Evolutionary conservation across 345 rosid genomes (phyloP).

Genomic region (Fremontodendron californicum): DNA sequence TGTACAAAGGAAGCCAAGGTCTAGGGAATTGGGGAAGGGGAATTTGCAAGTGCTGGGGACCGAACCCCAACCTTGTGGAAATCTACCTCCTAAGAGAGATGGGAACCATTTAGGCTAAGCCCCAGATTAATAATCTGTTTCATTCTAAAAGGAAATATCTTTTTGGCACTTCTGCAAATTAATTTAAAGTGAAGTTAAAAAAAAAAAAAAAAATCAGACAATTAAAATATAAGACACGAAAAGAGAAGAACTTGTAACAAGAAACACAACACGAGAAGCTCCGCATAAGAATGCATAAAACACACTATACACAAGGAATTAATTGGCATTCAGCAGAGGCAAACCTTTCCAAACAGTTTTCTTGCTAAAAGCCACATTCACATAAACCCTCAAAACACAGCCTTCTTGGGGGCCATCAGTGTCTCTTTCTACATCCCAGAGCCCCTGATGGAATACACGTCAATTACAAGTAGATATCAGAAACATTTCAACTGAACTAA

Average conservation of each 20-base stretch:
- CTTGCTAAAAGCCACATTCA: constrained; percentile 82
- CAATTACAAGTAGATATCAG: neutral
- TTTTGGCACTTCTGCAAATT: neutral
- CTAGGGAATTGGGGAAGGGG: no score
- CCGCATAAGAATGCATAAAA: neutral
- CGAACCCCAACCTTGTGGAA: no score
- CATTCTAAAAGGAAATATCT: neutral
- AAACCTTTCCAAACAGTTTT: constrained; percentile 92
- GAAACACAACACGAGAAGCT: neutral
- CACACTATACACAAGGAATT: neutral
- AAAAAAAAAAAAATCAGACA: neutral
- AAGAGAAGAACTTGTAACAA: neutral
- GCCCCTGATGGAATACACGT: constrained; percentile 41
- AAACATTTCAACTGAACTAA: neutral
- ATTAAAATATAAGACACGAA: neutral
- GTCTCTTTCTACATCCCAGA: constrained; percentile 73
- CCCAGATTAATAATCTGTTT: constrained; percentile 38
- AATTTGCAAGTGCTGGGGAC: no score
- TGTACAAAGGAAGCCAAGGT: no score
- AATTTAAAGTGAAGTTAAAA: neutral
- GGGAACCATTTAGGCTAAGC: no score
- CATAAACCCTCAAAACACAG: constrained; percentile 58
- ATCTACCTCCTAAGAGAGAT: no score
- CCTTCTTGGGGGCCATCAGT: constrained; percentile 50
- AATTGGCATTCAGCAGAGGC: constrained; percentile 10